Evolutionary conservation across 768 basidiomycete genomes (phyloP), one percentile per base, ranked within the genome.

Genomic region (Rhizopogon roseolus): DNA sequence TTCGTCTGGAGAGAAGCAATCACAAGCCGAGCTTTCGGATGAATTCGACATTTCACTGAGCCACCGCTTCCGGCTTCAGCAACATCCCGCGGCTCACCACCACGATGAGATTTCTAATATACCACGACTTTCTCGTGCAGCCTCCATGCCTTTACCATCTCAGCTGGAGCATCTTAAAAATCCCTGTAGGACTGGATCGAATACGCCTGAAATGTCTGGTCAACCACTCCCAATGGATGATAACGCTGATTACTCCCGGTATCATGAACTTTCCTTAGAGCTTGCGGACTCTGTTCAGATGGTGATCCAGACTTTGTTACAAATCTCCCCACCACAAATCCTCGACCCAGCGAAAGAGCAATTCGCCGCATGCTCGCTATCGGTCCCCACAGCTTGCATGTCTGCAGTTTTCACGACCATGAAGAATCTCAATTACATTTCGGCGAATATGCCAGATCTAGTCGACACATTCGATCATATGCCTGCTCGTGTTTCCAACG

Each of bases 261-360:
- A 87, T 58, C 79, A 80, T 41, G 87, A 89, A 55, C 73, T 95
- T 52, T 91, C 93, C 0, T 71, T 88, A 28, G 94, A 98, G 69
- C 77, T 97, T 13, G 93, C 95, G 11, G 95, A 97, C 69, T 86
- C 88, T 10, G 82, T 93, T 11, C 93, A 97, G 72, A 82, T 88
- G 74, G 83, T 91, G 54, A 87, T 96, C 38, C 93, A 97, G 66
- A 95, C 91, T 1, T 81, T 98, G 60, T 79, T 97, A 3, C 93
- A 95, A 62, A 77, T 97, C 58, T 90, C 90, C 0, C 93, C 94
- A 4, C 82, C 88, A 0, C 95, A 98, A 68, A 73, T 97, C 17
- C 79, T 97, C 43, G 93, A 97, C 65, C 84, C 90, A n/a, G 86
- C 88, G 2, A 95, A 90, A 68, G 94, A 98, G 64, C 93, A 94